Evolutionary conservation across 352 stramenopile genomes (phyloP).

Genomic region (Phytophthora nicotianae): DNA sequence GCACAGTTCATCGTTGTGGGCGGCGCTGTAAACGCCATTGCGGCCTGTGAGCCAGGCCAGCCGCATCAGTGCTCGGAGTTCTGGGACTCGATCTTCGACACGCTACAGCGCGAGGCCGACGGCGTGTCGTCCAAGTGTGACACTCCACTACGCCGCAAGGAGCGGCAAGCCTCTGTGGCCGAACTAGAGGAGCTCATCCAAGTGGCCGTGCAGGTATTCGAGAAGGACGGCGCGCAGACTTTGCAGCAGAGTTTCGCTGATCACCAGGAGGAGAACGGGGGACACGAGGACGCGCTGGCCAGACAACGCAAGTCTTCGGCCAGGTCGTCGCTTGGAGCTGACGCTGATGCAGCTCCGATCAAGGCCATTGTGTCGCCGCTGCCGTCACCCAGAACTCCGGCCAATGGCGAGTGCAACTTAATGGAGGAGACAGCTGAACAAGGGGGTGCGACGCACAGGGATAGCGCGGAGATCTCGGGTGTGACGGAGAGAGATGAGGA

Average conservation of each 20-base stretch:
- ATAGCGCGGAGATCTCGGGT: constrained; percentile 30
- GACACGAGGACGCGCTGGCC: background rate
- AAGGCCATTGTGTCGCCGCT: constrained; percentile 22
- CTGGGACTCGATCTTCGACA: constrained; percentile 75
- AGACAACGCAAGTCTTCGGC: constrained; percentile 42
- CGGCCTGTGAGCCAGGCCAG: constrained; percentile 44
- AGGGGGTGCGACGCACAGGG: constrained; percentile 2
- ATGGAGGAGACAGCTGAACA: constrained; percentile 7
- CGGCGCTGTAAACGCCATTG: constrained; percentile 58
- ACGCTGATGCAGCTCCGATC: constrained; percentile 17
- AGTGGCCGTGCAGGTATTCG: constrained; percentile 76
- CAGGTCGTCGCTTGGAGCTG: constrained; percentile 26
- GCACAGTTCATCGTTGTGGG: constrained; percentile 83
- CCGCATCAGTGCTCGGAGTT: constrained; percentile 66
- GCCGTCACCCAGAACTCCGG: constrained; percentile 31
- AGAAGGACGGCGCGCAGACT: constrained; percentile 69
- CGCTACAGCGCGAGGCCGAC: constrained; percentile 65
- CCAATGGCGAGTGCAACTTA: constrained; percentile 10
- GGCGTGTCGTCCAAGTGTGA: constrained; percentile 45
- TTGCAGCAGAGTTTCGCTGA: constrained; percentile 72
- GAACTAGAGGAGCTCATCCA: constrained; percentile 82
- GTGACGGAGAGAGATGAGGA: constrained; percentile 36
- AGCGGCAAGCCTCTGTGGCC: constrained; percentile 53
- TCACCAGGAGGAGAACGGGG: constrained; percentile 33
- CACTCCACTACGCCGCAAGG: constrained; percentile 41